Conservation (phyloP, 2,329 filamentous ascomycete species). For the Stylonectria norvegica region DNA sequence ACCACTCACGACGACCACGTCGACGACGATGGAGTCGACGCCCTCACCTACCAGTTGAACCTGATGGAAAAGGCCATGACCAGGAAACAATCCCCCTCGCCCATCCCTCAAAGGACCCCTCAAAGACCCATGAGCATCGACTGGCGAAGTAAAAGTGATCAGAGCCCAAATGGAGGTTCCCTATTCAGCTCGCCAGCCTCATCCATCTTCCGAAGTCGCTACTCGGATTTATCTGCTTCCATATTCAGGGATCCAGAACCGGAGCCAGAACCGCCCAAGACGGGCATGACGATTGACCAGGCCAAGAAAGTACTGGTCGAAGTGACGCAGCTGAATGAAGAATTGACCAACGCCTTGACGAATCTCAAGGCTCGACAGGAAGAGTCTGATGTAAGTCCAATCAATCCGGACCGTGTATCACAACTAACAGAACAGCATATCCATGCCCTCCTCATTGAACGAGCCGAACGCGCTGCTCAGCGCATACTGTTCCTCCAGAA, state of each 20-base stretch:
- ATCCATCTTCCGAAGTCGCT: constrained; percentile 37
- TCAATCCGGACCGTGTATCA: neutral
- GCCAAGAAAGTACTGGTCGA: constrained; percentile 38
- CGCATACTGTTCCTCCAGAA: constrained; percentile 59
- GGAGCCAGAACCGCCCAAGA: constrained; percentile 24
- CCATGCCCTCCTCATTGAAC: constrained; percentile 56
- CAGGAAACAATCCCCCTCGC: constrained; percentile 17
- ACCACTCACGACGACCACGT: constrained; percentile 31
- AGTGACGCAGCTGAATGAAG: constrained; percentile 43
- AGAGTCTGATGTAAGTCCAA: constrained; percentile 52
- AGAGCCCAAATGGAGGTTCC: constrained; percentile 16
- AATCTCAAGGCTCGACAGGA: constrained; percentile 55
- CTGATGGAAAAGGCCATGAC: constrained; percentile 24
- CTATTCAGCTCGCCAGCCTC: constrained; percentile 35
- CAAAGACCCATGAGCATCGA: constrained; percentile 23
- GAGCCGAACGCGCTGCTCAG: constrained; percentile 55
- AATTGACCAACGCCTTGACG: constrained; percentile 47
- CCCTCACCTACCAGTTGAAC: constrained; percentile 39
- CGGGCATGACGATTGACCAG: constrained; percentile 33
- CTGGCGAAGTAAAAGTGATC: constrained; percentile 26
- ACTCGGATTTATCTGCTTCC: constrained; percentile 39
- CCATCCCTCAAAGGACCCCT: constrained; percentile 13
- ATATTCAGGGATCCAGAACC: constrained; percentile 29
- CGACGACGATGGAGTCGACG: constrained; percentile 35
- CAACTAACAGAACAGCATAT: constrained; percentile 48